A percentile compares a stretch with the other conserved stretches of the same genome.
phyloP scores from a whole-genome alignment of 2,329 filamentous ascomycete genomes.

The Neofusicoccum laricinum region DNA sequence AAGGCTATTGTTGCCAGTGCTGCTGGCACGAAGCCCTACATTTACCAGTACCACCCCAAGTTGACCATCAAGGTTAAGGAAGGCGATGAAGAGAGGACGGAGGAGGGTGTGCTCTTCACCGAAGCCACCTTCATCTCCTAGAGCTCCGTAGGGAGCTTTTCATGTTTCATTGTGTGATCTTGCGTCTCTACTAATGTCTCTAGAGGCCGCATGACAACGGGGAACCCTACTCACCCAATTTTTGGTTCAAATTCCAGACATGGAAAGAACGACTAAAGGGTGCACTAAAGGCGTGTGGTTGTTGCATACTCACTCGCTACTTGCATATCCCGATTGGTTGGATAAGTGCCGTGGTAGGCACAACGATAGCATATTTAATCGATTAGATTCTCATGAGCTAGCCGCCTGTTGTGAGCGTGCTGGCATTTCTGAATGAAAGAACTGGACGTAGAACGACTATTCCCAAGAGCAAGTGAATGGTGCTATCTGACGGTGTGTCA shows the following conservation, averaged over 20 bases:
- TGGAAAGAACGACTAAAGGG: not conserved
- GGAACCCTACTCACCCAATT: not conserved
- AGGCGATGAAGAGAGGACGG: constrained; percentile 72
- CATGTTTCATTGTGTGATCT: not conserved
- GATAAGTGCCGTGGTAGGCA: not conserved
- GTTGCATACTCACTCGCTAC: constrained; percentile 7
- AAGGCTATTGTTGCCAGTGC: constrained; percentile 89
- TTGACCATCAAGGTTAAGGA: constrained; percentile 79
- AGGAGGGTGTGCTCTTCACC: constrained; percentile 75
- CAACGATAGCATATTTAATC: constrained; percentile 8
- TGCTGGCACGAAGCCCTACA: constrained; percentile 92
- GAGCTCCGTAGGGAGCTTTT: not conserved
- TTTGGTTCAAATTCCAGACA: not conserved
- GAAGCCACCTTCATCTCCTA: constrained; percentile 94
- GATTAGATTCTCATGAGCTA: constrained; percentile 10
- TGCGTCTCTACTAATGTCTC: constrained; percentile 7
- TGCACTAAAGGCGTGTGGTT: constrained; percentile 6
- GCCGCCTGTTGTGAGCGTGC: not conserved
- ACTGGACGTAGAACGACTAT: not conserved
- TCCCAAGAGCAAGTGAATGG: not conserved
- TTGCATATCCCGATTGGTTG: constrained; percentile 3
- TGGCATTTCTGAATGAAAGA: not conserved
- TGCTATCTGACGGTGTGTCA: too few species aligned
- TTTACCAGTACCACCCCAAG: constrained; percentile 85
- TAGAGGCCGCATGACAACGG: not conserved